phyloP scores from a whole-genome alignment of 73 alveolate genomes.

The Paramecium sexaurelia region DNA sequence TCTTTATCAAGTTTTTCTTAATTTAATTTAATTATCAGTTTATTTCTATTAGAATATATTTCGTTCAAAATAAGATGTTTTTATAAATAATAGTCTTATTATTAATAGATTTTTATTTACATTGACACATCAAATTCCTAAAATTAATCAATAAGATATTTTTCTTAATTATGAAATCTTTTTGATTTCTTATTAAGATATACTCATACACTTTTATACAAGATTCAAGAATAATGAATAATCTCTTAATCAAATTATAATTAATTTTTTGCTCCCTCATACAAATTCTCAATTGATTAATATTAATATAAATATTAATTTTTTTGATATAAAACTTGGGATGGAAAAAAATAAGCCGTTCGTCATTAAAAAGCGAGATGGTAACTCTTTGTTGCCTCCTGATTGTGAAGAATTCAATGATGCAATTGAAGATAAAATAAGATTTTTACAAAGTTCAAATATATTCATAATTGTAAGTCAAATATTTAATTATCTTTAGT shows the following conservation, averaged over 20 bases:
- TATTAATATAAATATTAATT: not conserved
- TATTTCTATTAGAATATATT: conserved; percentile 23
- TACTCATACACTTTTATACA: not conserved
- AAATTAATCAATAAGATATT: not conserved
- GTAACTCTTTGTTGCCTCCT: conserved; percentile 47
- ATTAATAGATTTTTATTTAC: not conserved
- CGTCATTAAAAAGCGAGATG: not conserved
- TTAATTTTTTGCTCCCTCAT: not conserved
- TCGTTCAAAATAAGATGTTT: conserved; percentile 13
- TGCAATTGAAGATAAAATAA: not conserved
- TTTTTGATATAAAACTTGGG: not conserved
- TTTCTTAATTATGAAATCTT: not conserved
- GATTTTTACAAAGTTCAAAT: conserved; percentile 49
- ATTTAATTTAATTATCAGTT: too few relatives aligned
- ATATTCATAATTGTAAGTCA: conserved; percentile 14
- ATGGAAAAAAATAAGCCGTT: conserved; percentile 31
- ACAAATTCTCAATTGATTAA: not conserved
- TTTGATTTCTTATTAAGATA: not conserved
- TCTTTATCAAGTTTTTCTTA: too few relatives aligned
- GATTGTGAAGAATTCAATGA: conserved; percentile 57
- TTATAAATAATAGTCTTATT: not conserved
- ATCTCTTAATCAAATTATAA: conserved; percentile 35
- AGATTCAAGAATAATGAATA: not conserved
- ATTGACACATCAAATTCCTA: not conserved
- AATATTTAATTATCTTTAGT: not conserved